Base-by-base conservation (phyloP, 1,284 basidiomycete species). In the Neotropicomus parvogracilis region DNA sequence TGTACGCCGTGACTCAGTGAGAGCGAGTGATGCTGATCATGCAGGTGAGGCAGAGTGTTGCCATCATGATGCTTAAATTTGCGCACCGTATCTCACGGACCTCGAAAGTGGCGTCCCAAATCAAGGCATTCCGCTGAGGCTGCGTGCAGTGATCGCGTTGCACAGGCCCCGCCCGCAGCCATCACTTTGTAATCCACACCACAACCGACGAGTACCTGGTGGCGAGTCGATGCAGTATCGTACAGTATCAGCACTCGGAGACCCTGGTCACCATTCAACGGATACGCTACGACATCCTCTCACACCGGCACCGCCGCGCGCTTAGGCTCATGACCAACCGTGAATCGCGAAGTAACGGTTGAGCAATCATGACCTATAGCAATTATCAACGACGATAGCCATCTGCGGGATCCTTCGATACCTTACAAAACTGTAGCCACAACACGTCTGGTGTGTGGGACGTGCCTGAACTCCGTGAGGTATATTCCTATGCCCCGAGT, bases 341-440 rank as follows among this genome's bases (percentile, higher is more conserved):
- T 21, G n/a, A 21, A 40, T 27, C 31, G 36, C 29, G 32, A 39
- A 38, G 37, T 11, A 20, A 31, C 16, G 20, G 16, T 31, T 4
- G 19, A 13, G 32, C 9, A 12, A 13, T 56, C 11, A 59, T 39
- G 50, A 46, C 33, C 57, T 59, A 41, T 16, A 12, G n/a, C 13
- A 12, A 27, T 61, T 27, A 47, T 24, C 27, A 17, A 24, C 24
- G 8, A 24, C 24, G n/a, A 27, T 13, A 14, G 14, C 5, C 29
- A 19, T 35, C 19, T 24, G 37, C 20, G 12, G 40, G 9, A 31
- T 14, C 38, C 37, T 8, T 7, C 16, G 33, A 20, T 28, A 10
- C 63, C 83, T 66, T 63, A 88, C 82, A 92, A 58, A 48, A 93
- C 82, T 3, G 91, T 93, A n/a, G 90, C 90, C 24, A 92, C 88